These are phyloP conservation scores for Lagenaria siceraria DNA, from an alignment of 306 rosid species.

Conservation along the genomic window DNA sequence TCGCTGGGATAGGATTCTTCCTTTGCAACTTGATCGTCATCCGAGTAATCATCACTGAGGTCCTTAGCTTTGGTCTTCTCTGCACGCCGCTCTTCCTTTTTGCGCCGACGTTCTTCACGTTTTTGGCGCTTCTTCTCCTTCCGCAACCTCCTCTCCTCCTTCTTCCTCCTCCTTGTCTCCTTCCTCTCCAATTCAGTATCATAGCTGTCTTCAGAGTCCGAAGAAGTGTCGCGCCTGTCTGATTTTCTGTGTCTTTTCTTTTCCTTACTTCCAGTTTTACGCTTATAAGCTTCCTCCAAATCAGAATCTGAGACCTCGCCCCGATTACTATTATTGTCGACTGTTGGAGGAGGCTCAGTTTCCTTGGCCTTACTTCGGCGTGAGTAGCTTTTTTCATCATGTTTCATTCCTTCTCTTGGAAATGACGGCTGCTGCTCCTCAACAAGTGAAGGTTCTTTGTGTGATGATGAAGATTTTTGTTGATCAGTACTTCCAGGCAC, in stretches of 20 bases:
- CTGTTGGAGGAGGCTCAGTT: constrained; percentile 14
- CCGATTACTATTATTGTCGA: constrained; percentile 25
- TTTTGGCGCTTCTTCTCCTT: constrained; percentile 79
- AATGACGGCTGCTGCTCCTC: constrained; percentile 32
- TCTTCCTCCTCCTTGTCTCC: constrained; percentile 68
- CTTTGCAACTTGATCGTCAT: constrained; percentile 30
- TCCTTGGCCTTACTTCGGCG: constrained; percentile 30
- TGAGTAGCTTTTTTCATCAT: constrained; percentile 33
- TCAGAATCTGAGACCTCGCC: constrained; percentile 34
- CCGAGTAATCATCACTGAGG: constrained; percentile 35
- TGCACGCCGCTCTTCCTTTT: constrained; percentile 61
- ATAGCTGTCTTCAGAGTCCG: constrained; percentile 53
- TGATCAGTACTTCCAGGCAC: constrained; percentile 10
- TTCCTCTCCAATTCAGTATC: constrained; percentile 66
- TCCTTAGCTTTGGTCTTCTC: constrained; percentile 69
- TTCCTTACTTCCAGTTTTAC: constrained; percentile 39
- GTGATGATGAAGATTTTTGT: constrained; percentile 25
- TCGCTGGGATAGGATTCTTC: constrained; percentile 39
- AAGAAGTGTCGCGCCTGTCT: constrained; percentile 40
- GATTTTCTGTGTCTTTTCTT: constrained; percentile 70
- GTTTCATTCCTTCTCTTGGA: constrained; percentile 28
- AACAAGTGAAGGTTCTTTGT: constrained; percentile 27
- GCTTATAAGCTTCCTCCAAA: constrained; percentile 56
- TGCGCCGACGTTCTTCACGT: constrained; percentile 65
- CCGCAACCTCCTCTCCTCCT: constrained; percentile 68